phyloP scores from a whole-genome alignment of 169 alveolate species.

The Eimeria praecox region DNA sequence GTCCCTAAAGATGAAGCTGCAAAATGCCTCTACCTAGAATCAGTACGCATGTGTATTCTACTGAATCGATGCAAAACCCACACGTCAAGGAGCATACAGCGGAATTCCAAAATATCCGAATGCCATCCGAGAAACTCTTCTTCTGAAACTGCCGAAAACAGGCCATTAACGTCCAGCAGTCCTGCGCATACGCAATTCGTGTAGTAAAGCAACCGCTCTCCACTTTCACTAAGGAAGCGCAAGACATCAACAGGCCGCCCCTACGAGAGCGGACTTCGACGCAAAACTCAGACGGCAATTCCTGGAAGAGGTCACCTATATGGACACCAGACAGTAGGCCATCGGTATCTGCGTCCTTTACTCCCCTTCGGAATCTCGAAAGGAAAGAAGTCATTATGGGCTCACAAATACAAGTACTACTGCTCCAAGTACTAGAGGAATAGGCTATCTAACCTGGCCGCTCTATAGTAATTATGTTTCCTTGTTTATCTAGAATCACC shows the following conservation, averaged over 20 bases:
- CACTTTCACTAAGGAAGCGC: background rate
- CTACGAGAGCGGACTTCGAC: background rate
- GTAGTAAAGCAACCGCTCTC: background rate
- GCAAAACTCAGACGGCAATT: background rate
- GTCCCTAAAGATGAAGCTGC: background rate
- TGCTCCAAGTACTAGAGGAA: background rate
- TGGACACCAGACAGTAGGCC: background rate
- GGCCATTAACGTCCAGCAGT: conserved; percentile 69
- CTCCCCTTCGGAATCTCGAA: background rate
- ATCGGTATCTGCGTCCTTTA: background rate
- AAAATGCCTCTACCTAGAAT: background rate
- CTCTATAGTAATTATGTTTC: conserved; percentile 77
- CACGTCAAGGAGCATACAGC: conserved; percentile 79
- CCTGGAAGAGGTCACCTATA: background rate
- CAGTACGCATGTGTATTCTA: background rate
- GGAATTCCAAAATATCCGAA: conserved; percentile 77
- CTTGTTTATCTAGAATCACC: conserved; percentile 75
- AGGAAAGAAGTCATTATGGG: background rate
- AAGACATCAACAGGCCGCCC: background rate
- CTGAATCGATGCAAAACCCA: background rate
- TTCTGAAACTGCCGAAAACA: conserved; percentile 70
- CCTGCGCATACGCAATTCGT: conserved; percentile 50
- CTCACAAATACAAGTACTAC: background rate
- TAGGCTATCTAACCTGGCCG: conserved; percentile 76
- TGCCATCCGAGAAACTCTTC: conserved; percentile 74